A percentile compares a stretch with the other conserved stretches of the same genome.
These are phyloP conservation scores for Nelumbo lutea DNA, from an alignment of 164 flowering plant genomes.

Conservation along the genomic window DNA sequence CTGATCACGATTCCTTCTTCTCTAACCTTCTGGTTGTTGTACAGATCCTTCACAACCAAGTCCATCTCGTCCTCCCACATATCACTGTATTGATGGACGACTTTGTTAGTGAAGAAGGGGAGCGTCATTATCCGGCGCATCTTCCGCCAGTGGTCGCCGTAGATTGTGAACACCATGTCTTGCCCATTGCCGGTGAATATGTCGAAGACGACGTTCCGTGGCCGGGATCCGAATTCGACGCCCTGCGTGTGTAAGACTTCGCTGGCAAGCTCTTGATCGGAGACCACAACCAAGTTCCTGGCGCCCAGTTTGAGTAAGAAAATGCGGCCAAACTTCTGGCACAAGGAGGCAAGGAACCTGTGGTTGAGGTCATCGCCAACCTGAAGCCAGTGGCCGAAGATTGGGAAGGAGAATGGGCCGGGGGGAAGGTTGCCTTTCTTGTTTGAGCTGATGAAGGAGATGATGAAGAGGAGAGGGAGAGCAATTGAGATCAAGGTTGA, in stretches of 20 bases:
- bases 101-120: slow-evolving; percentile 73
- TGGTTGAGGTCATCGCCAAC: slow-evolving; percentile 76
- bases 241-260: slow-evolving; percentile 65
- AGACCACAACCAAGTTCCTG: slow-evolving; percentile 51
- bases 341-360: slow-evolving; percentile 35
- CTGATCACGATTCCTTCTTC: slow-evolving; percentile 46
- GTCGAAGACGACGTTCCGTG: slow-evolving; percentile 62
- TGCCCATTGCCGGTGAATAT: slow-evolving; percentile 75
- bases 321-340: slow-evolving; percentile 40
- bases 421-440: slow-evolving; percentile 40
- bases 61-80: slow-evolving; percentile 66
- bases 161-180: slow-evolving; percentile 79
- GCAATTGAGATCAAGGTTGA: background rate
- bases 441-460: slow-evolving; percentile 4
- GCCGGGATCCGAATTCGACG: slow-evolving; percentile 69
- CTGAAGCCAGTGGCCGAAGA: slow-evolving; percentile 78
- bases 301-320: slow-evolving; percentile 56
- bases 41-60: slow-evolving; percentile 38
- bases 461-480: slow-evolving; percentile 12
- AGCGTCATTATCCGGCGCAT: slow-evolving; percentile 71
- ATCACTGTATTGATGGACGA: slow-evolving; percentile 43
- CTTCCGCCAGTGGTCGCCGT: slow-evolving; percentile 76
- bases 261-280: slow-evolving; percentile 48
- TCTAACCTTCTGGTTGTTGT: slow-evolving; percentile 12
- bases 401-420: slow-evolving; percentile 45